Conservation (phyloP, 148 eudicot genomes). For the Fagopyrum homotropicum region DNA sequence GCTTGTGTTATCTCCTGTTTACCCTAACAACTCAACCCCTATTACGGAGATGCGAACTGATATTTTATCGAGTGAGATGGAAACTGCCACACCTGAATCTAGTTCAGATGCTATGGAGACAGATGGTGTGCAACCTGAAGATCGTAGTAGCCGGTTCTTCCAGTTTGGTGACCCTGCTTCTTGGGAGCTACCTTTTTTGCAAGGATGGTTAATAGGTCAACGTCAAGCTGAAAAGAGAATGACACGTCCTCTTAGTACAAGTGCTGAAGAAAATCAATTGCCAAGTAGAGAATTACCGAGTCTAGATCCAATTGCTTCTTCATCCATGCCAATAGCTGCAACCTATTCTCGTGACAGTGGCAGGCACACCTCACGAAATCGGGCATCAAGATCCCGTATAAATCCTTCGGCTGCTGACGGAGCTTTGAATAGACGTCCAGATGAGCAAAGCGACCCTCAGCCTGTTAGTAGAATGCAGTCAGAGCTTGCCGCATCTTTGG, state of each 20-base stretch:
- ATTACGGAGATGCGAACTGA: conserved; percentile 33
- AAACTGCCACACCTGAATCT: conserved; percentile 30
- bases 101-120: conserved; percentile 56
- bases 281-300: conserved; percentile 24
- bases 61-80: conserved; percentile 39
- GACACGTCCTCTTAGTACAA: conserved; percentile 38
- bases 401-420: conserved; percentile 32
- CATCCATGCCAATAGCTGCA: conserved; percentile 26
- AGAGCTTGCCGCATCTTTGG: conserved; percentile 76
- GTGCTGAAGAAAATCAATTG: conserved; percentile 33
- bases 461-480: conserved; percentile 53
- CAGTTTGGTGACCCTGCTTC: conserved; percentile 70
- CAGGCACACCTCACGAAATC: conserved; percentile 42
- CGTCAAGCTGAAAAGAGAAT: conserved; percentile 79
- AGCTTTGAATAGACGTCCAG: conserved; percentile 23
- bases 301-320: conserved; percentile 26
- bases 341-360: conserved; percentile 27
- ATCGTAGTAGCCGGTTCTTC: conserved; percentile 51
- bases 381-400: conserved; percentile 38
- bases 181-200: conserved; percentile 92
- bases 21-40: conserved; percentile 40
- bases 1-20: conserved; percentile 70
- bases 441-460: conserved; percentile 40
- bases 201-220: conserved; percentile 96
- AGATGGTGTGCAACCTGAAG: conserved; percentile 55